A percentile compares a stretch with the other conserved stretches of the same genome.
Evolutionary conservation across 768 basidiomycete genomes (phyloP).

Genomic region (Dacryopinax primogenitus): DNA sequence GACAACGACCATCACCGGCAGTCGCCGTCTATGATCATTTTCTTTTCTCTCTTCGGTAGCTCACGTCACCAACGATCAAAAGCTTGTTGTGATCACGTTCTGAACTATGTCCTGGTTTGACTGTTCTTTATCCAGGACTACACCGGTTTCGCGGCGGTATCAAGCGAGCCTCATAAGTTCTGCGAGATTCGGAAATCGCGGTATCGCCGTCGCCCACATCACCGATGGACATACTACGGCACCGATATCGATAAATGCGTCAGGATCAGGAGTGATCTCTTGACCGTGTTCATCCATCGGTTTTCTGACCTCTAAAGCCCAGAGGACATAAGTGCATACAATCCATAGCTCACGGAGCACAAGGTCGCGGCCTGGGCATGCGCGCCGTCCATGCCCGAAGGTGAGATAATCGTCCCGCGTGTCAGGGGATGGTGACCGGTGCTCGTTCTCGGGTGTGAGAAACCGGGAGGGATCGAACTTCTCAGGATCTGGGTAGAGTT

Average conservation of each 20-base stretch:
- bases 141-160: no score
- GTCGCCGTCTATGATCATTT: no score
- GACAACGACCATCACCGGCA: no score
- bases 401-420: neutral
- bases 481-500: neutral
- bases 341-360: conserved; percentile 6
- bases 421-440: neutral
- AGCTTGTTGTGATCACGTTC: no score
- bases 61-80: no score
- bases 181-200: neutral
- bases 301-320: conserved; percentile 11
- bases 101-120: neutral
- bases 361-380: conserved; percentile 10
- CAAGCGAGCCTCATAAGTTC: neutral
- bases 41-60: no score
- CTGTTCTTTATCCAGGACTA: neutral
- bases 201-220: neutral
- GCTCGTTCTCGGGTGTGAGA: neutral
- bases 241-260: neutral
- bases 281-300: neutral
- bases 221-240: neutral
- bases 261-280: conserved; percentile 6
- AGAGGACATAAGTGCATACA: conserved; percentile 10
- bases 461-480: neutral
- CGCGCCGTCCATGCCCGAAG: conserved; percentile 13